Conservation (phyloP, 108 stramenopile species). For the Bacterosira constricta region DNA sequence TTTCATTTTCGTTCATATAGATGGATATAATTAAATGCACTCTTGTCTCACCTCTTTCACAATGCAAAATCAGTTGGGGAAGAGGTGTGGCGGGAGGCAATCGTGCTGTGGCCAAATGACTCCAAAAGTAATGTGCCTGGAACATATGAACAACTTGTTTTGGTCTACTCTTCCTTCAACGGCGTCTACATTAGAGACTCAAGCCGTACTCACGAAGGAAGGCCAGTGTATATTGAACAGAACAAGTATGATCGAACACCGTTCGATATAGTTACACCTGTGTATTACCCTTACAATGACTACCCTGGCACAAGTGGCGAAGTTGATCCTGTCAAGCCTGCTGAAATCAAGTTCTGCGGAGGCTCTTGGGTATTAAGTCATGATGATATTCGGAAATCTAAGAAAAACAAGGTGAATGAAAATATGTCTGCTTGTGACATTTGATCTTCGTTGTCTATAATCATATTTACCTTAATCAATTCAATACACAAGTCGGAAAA, state of each 20-base stretch:
- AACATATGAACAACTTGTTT: no score
- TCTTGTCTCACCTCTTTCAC: no score
- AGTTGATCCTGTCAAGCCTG: background rate
- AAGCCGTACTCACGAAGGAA: background rate
- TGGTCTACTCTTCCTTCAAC: no score
- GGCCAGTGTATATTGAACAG: conserved; percentile 2
- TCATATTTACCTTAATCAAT: background rate
- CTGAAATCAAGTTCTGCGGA: background rate
- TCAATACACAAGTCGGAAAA: background rate
- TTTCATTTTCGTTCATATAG: no score
- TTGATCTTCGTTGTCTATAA: background rate
- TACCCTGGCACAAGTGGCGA: no score
- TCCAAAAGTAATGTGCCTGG: no score
- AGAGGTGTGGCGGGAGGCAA: no score
- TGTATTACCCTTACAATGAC: background rate
- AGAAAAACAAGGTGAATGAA: background rate
- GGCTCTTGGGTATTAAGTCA: conserved; percentile 3
- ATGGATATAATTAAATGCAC: no score
- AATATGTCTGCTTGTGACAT: background rate
- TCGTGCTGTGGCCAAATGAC: no score
- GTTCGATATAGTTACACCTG: background rate
- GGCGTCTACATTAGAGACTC: background rate
- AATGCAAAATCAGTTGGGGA: no score
- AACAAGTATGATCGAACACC: background rate
- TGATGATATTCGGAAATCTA: background rate